These are phyloP conservation scores for Rhizopogon hawkerae DNA, from an alignment of 1,284 basidiomycete species.

Conservation along the genomic window DNA sequence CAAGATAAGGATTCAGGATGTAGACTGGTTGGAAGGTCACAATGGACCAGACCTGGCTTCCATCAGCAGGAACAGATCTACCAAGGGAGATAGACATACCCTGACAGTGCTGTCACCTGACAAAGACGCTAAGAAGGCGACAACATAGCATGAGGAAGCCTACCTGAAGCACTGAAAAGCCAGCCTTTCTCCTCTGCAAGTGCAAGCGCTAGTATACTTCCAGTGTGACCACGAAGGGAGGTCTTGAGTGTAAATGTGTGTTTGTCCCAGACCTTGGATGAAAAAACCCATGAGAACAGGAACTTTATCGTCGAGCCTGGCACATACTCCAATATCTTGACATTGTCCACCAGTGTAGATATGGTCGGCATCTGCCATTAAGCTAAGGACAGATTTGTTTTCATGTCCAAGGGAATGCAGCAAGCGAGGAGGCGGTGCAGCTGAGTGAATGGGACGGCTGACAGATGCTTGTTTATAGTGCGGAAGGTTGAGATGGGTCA, in stretches of 20 bases:
- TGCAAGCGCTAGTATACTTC: constrained; percentile 77
- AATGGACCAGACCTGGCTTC: constrained; percentile 75
- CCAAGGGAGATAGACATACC: constrained; percentile 32
- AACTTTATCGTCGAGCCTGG: constrained; percentile 1
- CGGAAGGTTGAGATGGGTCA: neutral
- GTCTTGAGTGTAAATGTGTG: constrained; percentile 58
- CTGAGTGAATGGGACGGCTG: constrained; percentile 40
- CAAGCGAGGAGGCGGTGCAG: constrained; percentile 36
- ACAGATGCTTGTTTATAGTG: constrained; percentile 40
- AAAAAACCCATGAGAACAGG: neutral
- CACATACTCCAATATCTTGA: constrained; percentile 59
- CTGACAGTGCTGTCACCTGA: constrained; percentile 79
- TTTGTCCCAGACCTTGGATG: constrained; percentile 73
- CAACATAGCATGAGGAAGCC: constrained; percentile 14
- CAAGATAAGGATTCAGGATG: constrained; percentile 75
- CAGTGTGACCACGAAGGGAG: constrained; percentile 79
- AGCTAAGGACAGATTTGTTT: constrained; percentile 63
- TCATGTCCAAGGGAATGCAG: constrained; percentile 64
- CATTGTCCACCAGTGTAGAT: constrained; percentile 84
- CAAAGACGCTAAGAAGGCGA: constrained; percentile 6
- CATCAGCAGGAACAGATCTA: constrained; percentile 6
- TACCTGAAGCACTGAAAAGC: constrained; percentile 80
- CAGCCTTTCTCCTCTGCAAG: constrained; percentile 70
- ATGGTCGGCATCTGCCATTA: constrained; percentile 63
- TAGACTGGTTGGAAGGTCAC: constrained; percentile 63